phyloP scores from a whole-genome alignment of 1,139 yeast genomes.

The Yamadazyma atlantica region DNA sequence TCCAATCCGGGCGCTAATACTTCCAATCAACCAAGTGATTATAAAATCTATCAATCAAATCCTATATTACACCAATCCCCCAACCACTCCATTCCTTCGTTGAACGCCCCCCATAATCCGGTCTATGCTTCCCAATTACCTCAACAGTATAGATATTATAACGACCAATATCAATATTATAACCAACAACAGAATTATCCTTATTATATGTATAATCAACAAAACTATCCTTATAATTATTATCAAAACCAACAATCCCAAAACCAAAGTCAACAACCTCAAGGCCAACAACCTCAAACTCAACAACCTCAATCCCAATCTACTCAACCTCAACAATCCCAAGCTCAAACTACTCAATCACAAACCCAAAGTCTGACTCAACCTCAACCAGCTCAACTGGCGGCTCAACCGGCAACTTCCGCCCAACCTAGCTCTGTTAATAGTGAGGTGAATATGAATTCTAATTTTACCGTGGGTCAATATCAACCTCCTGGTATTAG shows the following conservation, averaged over 20 bases:
- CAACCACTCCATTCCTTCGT: slow-evolving; percentile 12
- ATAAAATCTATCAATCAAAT: slow-evolving; percentile 7
- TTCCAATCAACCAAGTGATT: slow-evolving; percentile 5
- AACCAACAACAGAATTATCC: slow-evolving; percentile 19
- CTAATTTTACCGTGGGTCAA: slow-evolving; percentile 44
- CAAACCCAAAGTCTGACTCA: slow-evolving; percentile 2
- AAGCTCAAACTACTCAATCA: slow-evolving; percentile 1
- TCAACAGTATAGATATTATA: slow-evolving; percentile 14
- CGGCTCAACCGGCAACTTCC: slow-evolving; percentile 5
- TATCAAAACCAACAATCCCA: slow-evolving; percentile 12
- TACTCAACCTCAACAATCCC: slow-evolving; percentile 4
- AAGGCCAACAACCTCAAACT: slow-evolving; percentile 6
- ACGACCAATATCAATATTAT: slow-evolving; percentile 15
- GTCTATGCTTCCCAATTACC: slow-evolving; percentile 3
- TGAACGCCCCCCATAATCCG: slow-evolving; percentile 11
- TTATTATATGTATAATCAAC: slow-evolving; percentile 24
- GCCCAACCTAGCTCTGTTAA: not conserved
- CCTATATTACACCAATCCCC: slow-evolving; percentile 11
- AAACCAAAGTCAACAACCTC: slow-evolving; percentile 12
- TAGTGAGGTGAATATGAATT: slow-evolving; percentile 14
- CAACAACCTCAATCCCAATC: slow-evolving; percentile 4
- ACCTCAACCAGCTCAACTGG: slow-evolving; percentile 5
- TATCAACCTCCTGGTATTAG: slow-evolving; percentile 57
- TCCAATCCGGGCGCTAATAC: not conserved
- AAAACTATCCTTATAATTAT: slow-evolving; percentile 16